phyloP scores from a whole-genome alignment of 371 early-diverging fungal species.

The Vittaforma corneae region DNA sequence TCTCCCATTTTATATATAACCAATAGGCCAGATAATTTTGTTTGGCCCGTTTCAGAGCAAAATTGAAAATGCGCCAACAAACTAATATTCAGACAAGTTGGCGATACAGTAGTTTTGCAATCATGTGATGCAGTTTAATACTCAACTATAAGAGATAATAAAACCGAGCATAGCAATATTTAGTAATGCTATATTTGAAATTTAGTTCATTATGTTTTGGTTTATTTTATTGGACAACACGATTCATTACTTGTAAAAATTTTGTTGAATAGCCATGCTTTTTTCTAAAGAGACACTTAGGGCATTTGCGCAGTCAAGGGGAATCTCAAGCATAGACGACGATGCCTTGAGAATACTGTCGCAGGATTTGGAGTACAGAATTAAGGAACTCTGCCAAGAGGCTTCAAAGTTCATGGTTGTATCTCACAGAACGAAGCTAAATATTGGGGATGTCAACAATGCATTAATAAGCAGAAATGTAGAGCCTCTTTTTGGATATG shows the following conservation, averaged over 20 bases:
- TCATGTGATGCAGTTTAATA: too few relatives aligned
- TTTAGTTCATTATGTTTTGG: too few relatives aligned
- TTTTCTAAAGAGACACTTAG: conserved; percentile 59
- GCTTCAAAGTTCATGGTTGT: conserved; percentile 93
- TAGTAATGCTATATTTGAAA: too few relatives aligned
- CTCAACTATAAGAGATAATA: too few relatives aligned
- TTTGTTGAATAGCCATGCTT: conserved; percentile 56
- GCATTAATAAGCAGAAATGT: conserved; percentile 84
- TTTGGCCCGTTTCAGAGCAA: too few relatives aligned
- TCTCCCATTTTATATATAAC: too few relatives aligned
- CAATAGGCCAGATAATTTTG: too few relatives aligned
- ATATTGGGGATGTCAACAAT: conserved; percentile 79
- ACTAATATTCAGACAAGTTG: too few relatives aligned
- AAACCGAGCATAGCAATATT: too few relatives aligned
- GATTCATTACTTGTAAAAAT: too few relatives aligned
- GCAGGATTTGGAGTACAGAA: conserved; percentile 85
- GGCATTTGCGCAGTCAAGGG: conserved; percentile 69
- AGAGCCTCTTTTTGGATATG: conserved; percentile 90
- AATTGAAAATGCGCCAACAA: too few relatives aligned
- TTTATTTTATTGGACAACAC: not conserved
- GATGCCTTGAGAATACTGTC: conserved; percentile 74
- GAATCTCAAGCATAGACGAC: conserved; percentile 76
- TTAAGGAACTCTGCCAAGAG: conserved; percentile 89
- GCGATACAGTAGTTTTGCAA: too few relatives aligned
- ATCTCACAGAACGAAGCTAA: conserved; percentile 71